Evolutionary conservation across 768 basidiomycete species (phyloP), one percentile per base, ranked within the genome.

Genomic region (Hygrophorus pudorinus): DNA sequence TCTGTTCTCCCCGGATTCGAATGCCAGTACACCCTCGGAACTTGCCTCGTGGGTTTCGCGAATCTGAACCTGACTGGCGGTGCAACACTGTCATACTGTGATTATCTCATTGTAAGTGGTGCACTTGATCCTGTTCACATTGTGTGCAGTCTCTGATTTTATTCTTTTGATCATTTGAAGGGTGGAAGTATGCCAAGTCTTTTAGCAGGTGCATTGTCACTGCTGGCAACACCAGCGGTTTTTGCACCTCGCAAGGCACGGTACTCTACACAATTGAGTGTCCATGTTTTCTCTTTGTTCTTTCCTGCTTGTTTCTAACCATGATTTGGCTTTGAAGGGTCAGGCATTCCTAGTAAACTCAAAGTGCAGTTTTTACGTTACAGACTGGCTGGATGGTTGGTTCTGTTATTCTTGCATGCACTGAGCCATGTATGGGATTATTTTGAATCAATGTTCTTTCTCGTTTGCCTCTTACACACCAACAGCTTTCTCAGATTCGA

Each of bases 21-120:
- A 38, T 35, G 32, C 12, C 13, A 34, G 11, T 48, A 48, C 29
- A 45, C 36, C 14, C 38, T 38, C 33, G 43, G 47, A 3, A 48
- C 47, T 3, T 48, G 47, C 35, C 36, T 45, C 6, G 36, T 33
- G 12, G 47, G 47, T 2, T 18, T 44, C 17, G 33, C 33, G 3
- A 48, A 48, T 29, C 30, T 45, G 21, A 44, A 48, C 37, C 18
- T 42, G 1, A 21, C 12, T 13, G 42, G 42, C 20, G 43, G 47
- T 7, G n/a, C 35, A 5, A 29, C 16, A 4, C 14, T 45, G n/a
- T 44, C 43, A 2, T 44, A 16, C 38, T 48, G 47, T 30, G 37
- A 48, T 36, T 48, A 38, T 38, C 44, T 48, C 11, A 34, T 48
- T 3, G 47, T 48, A 17, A 18, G 47, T 33, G 16, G 31, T n/a